A percentile compares a stretch with the other conserved stretches of the same genome.
These are phyloP conservation scores for Aspergillus eucalypticola DNA, from an alignment of 2,329 filamentous ascomycete species.

Conservation along the genomic window DNA sequence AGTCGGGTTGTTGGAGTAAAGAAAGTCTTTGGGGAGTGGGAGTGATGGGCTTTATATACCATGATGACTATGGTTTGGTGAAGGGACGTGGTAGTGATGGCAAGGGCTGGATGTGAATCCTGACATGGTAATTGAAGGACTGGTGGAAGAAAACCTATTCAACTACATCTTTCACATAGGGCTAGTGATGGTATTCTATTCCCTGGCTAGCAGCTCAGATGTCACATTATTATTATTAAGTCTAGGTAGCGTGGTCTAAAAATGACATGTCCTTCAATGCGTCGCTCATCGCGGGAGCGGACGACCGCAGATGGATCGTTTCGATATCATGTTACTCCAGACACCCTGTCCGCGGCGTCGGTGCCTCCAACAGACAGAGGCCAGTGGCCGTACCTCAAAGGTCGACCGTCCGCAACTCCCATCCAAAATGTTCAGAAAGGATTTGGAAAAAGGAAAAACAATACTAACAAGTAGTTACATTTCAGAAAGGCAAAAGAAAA, in stretches of 20 bases:
- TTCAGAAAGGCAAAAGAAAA: constrained; percentile 11
- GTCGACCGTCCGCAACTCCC: constrained; percentile 6
- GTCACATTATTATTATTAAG: constrained; percentile 27
- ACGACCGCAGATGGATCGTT: constrained; percentile 21
- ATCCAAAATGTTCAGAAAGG: constrained; percentile 10
- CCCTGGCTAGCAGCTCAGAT: neutral
- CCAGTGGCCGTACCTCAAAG: constrained; percentile 3
- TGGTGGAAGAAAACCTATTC: neutral
- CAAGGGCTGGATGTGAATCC: neutral
- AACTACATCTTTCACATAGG: neutral
- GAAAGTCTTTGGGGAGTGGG: neutral
- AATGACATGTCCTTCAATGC: constrained; percentile 21
- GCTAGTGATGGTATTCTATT: neutral
- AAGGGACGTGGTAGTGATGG: no score
- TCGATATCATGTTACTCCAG: constrained; percentile 23
- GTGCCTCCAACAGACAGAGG: constrained; percentile 1
- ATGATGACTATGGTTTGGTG: neutral
- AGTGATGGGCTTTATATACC: neutral
- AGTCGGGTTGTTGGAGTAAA: no score
- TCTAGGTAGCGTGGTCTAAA: constrained; percentile 24
- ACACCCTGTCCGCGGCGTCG: constrained; percentile 3
- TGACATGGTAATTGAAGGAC: no score
- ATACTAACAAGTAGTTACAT: constrained; percentile 18
- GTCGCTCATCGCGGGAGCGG: constrained; percentile 4
- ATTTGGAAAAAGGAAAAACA: constrained; percentile 3